These are phyloP conservation scores for Angomonas ambiguus DNA, from an alignment of 208 protist species.

Conservation along the genomic window DNA sequence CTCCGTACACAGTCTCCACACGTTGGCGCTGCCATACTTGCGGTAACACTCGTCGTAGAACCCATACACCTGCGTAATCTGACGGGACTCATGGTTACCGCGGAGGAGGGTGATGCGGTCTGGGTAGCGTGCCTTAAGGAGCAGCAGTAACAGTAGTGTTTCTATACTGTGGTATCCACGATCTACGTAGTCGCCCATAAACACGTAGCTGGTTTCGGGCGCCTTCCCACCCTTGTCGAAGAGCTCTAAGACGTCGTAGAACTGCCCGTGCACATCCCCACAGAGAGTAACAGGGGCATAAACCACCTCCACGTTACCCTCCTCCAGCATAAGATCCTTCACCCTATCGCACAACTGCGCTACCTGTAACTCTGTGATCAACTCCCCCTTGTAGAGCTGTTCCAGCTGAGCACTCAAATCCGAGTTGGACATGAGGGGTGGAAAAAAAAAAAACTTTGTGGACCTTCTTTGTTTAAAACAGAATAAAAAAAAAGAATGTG, in stretches of 20 bases:
- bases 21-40: slow-evolving; percentile 99
- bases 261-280: slow-evolving; percentile 95
- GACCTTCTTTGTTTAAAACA: slow-evolving; percentile 2
- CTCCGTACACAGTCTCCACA: slow-evolving; percentile 99
- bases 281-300: slow-evolving; percentile 89
- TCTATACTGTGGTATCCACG: slow-evolving; percentile 98
- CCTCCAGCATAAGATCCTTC: slow-evolving; percentile 75
- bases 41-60: slow-evolving; percentile 99
- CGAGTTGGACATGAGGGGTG: slow-evolving; percentile 4
- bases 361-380: slow-evolving; percentile 89
- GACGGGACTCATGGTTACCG: slow-evolving; percentile 95
- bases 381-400: slow-evolving; percentile 93
- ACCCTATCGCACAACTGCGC: slow-evolving; percentile 83
- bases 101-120: slow-evolving; percentile 94
- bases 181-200: slow-evolving; percentile 99
- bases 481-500: slow-evolving; percentile 14
- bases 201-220: slow-evolving; percentile 97
- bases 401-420: slow-evolving; percentile 86
- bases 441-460: too few species aligned
- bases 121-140: slow-evolving; percentile 97
- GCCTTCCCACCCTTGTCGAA: slow-evolving; percentile 95
- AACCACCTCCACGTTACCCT: slow-evolving; percentile 91
- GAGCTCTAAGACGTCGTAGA: slow-evolving; percentile 96
- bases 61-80: slow-evolving; percentile 98
- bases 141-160: slow-evolving; percentile 96